phyloP scores from a whole-genome alignment of 257 asterid genomes.

The Solanum peruvianum region DNA sequence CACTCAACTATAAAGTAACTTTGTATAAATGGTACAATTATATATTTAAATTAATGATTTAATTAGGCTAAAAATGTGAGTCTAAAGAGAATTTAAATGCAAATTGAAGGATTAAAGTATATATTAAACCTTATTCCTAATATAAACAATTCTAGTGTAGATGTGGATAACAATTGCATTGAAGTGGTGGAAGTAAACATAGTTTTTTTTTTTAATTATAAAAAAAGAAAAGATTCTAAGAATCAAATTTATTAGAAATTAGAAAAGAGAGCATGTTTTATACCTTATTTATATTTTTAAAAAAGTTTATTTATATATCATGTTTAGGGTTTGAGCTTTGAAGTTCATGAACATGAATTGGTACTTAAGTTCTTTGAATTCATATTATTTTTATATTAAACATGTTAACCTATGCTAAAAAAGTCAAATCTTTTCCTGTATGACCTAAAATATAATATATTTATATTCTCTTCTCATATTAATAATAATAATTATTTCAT shows the following conservation, averaged over 20 bases:
- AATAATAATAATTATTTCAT: neutral
- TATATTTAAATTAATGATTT: neutral
- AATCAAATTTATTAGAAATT: neutral
- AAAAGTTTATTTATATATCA: neutral
- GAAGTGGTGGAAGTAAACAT: neutral
- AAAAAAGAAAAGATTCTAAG: neutral
- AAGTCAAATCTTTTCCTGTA: neutral
- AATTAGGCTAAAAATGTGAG: neutral
- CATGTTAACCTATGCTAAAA: neutral
- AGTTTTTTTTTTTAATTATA: neutral
- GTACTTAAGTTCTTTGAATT: neutral
- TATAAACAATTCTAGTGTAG: neutral
- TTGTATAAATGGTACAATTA: neutral
- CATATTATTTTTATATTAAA: neutral
- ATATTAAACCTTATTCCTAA: neutral
- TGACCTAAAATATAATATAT: neutral
- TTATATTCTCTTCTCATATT: neutral
- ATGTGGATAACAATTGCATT: neutral
- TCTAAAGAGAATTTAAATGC: too few species aligned
- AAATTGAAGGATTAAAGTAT: neutral
- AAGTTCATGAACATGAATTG: neutral
- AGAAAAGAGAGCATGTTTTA: neutral
- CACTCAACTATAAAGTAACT: neutral
- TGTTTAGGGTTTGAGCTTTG: neutral
- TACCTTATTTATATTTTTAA: neutral